phyloP scores from a whole-genome alignment of 805 yeast species.

The Nakazawaea pomicola region DNA sequence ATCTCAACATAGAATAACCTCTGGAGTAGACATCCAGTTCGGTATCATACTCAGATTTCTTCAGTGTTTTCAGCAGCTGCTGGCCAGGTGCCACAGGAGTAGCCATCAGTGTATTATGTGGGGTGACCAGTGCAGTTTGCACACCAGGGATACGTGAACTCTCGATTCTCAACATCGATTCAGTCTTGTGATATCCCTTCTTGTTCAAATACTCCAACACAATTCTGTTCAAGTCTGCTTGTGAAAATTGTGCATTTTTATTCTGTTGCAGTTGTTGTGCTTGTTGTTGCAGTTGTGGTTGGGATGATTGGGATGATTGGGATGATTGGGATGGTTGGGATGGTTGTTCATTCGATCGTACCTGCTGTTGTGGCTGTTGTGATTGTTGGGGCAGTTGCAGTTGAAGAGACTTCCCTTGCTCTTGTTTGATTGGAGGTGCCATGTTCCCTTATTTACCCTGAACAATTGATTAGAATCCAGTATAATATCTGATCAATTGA shows the following conservation, averaged over 20 bases:
- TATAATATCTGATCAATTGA: background rate
- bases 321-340: constrained; percentile 14
- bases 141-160: constrained; percentile 57
- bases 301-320: constrained; percentile 19
- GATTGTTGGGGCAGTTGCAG: background rate
- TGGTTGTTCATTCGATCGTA: constrained; percentile 6
- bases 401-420: background rate
- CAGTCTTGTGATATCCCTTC: constrained; percentile 92
- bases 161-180: constrained; percentile 89
- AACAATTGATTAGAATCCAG: background rate
- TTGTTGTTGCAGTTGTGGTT: constrained; percentile 14
- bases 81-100: constrained; percentile 28
- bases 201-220: constrained; percentile 90
- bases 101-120: constrained; percentile 34
- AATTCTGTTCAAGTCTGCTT: constrained; percentile 85
- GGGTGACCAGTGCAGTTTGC: constrained; percentile 43
- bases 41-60: constrained; percentile 37
- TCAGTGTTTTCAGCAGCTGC: no score
- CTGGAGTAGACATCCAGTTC: constrained; percentile 70
- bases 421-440: constrained; percentile 7
- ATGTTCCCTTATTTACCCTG: no score
- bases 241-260: constrained; percentile 47
- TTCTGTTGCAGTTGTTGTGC: constrained; percentile 15
- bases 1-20: constrained; percentile 74
- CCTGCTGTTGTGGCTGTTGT: background rate